These are phyloP conservation scores for Solanum bulbocastanum DNA, from an alignment of 257 asterid genomes.

Conservation along the genomic window DNA sequence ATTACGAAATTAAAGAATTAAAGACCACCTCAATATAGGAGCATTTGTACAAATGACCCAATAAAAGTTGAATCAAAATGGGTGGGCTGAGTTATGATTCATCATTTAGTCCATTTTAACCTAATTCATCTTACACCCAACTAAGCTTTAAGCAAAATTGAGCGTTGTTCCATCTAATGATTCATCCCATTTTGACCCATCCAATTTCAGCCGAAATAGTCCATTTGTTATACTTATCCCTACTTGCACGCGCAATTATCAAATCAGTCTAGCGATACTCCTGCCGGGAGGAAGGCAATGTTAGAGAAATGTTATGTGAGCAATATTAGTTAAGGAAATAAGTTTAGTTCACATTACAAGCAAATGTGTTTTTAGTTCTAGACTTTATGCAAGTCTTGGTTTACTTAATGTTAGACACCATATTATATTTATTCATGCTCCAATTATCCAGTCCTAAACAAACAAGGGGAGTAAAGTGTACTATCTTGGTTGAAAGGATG, in stretches of 20 bases:
- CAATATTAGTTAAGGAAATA: neutral
- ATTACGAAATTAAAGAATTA: too few relatives aligned
- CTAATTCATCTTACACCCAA: neutral
- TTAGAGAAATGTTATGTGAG: neutral
- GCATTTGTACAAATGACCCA: too few relatives aligned
- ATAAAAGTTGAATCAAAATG: neutral
- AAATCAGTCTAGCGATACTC: too few relatives aligned
- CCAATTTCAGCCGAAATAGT: too few relatives aligned
- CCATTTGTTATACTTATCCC: too few relatives aligned
- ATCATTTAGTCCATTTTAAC: neutral
- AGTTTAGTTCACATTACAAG: neutral
- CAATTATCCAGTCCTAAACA: neutral
- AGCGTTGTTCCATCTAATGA: too few relatives aligned
- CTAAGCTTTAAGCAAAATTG: too few relatives aligned
- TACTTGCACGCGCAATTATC: too few relatives aligned
- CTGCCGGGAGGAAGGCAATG: too few relatives aligned
- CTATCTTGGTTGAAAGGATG: neutral
- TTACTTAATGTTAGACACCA: neutral
- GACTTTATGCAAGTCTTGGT: neutral
- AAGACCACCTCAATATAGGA: neutral
- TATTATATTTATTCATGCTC: neutral
- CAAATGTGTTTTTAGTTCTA: too few relatives aligned
- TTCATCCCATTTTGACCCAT: too few relatives aligned
- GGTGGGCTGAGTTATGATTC: neutral
- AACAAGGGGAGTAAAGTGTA: neutral